Percentiles rank a stretch among this genome's conserved stretches.
Evolutionary conservation across 805 yeast species (phyloP).

Genomic region (Metschnikowia shivogae): DNA sequence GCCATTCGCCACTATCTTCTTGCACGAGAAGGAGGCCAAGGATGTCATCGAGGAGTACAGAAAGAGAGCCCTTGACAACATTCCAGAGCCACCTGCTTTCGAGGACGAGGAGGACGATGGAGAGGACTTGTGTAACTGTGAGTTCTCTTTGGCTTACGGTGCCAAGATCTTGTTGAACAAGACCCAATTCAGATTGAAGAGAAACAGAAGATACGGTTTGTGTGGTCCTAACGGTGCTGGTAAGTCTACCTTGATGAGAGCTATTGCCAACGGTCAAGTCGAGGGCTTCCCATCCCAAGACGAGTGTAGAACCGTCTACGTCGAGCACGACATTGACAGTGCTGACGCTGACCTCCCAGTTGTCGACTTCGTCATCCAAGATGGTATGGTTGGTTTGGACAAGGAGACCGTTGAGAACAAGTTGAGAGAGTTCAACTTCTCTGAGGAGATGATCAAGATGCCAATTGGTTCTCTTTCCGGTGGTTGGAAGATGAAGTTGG

Average conservation of each 20-base stretch:
- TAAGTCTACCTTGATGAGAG: slow-evolving; percentile 76
- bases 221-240: slow-evolving; percentile 63
- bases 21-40: slow-evolving; percentile 90
- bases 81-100: slow-evolving; percentile 91
- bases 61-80: slow-evolving; percentile 95
- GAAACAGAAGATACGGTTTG: slow-evolving; percentile 98
- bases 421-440: slow-evolving; percentile 87
- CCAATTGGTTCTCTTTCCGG: slow-evolving; percentile 97
- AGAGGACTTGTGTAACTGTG: slow-evolving; percentile 99
- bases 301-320: slow-evolving; percentile 98
- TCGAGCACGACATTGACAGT: slow-evolving; percentile 99
- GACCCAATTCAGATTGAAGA: slow-evolving; percentile 97
- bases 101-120: slow-evolving; percentile 98
- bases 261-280: slow-evolving; percentile 96
- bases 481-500: slow-evolving; percentile 99
- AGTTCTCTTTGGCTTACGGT: slow-evolving; percentile 99
- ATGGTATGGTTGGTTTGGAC: slow-evolving; percentile 70
- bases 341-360: slow-evolving; percentile 95
- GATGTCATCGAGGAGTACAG: slow-evolving; percentile 90
- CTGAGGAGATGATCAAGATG: slow-evolving; percentile 89
- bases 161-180: slow-evolving; percentile 99
- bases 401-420: slow-evolving; percentile 67
- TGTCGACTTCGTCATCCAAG: slow-evolving; percentile 83
- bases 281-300: slow-evolving; percentile 99
- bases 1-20: slow-evolving; percentile 93